Evolutionary conservation across 2,329 filamentous ascomycete genomes (phyloP).

Genomic region (Bipolaris bicolor): DNA sequence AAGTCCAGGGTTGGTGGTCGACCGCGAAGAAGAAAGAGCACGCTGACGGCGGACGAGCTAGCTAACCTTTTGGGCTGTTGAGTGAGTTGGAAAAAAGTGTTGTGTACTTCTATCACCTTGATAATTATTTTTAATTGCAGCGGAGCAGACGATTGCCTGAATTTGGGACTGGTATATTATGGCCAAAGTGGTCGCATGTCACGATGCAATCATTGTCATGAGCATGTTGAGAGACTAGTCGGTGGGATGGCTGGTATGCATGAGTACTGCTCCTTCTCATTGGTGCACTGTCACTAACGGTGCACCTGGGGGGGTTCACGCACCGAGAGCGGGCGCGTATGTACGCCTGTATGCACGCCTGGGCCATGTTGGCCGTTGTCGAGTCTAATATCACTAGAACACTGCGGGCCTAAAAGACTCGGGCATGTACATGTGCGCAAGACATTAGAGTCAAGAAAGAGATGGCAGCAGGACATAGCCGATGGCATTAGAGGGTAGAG

Average conservation of each 20-base stretch:
- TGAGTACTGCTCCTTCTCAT: constrained; percentile 9
- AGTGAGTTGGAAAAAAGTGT: neutral
- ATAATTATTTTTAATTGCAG: constrained; percentile 1
- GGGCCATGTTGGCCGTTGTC: neutral
- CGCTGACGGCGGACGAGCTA: constrained; percentile 76
- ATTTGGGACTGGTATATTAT: constrained; percentile 11
- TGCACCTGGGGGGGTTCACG: constrained; percentile 17
- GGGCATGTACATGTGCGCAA: neutral
- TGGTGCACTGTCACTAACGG: constrained; percentile 11
- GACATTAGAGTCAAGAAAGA: neutral
- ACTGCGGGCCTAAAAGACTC: neutral
- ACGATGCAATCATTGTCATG: constrained; percentile 7
- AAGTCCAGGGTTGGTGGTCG: constrained; percentile 61
- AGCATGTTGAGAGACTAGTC: constrained; percentile 12
- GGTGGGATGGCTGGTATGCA: constrained; percentile 13
- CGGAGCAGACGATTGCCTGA: constrained; percentile 16
- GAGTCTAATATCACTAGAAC: neutral
- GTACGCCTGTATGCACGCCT: constrained; percentile 17
- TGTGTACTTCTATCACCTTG: constrained; percentile 7
- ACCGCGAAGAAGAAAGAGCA: constrained; percentile 72
- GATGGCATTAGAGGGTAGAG: neutral
- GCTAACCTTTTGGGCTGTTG: constrained; percentile 53
- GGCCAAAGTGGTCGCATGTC: constrained; percentile 3
- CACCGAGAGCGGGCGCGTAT: constrained; percentile 22
- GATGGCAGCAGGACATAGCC: neutral